These are phyloP conservation scores for Talaromyces liani DNA, from an alignment of 495 filamentous ascomycete genomes.

Conservation along the genomic window DNA sequence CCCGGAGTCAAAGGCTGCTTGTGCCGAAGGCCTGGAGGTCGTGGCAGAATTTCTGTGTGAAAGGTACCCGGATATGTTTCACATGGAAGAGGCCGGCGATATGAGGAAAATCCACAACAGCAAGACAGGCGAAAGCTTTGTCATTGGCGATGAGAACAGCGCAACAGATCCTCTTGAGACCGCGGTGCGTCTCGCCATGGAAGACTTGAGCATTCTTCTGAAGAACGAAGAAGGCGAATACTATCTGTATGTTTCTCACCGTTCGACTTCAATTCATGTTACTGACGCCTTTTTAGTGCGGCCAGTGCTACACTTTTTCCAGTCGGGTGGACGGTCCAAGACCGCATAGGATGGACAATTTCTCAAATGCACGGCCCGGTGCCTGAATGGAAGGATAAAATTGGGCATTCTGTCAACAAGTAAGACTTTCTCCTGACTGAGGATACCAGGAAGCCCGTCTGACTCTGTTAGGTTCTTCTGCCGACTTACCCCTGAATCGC, in stretches of 20 bases:
- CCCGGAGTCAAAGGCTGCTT: constrained; percentile 42
- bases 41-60: constrained; percentile 43
- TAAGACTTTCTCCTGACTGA: constrained; percentile 18
- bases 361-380: constrained; percentile 45
- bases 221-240: constrained; percentile 41
- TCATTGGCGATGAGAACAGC: constrained; percentile 21
- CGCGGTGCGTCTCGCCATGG: constrained; percentile 49
- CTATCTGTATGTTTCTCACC: constrained; percentile 34
- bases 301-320: constrained; percentile 53
- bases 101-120: constrained; percentile 35
- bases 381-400: constrained; percentile 47
- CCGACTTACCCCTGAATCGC: constrained; percentile 34
- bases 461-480: constrained; percentile 34
- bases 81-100: constrained; percentile 21
- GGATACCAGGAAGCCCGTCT: background rate
- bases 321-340: constrained; percentile 47
- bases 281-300: constrained; percentile 22
- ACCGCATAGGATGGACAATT: constrained; percentile 48
- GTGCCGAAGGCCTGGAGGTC: constrained; percentile 42
- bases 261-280: background rate
- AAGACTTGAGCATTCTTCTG: constrained; percentile 49
- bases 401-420: constrained; percentile 45
- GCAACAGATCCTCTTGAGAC: constrained; percentile 44
- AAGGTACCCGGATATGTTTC: constrained; percentile 40
- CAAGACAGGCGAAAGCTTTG: constrained; percentile 42